Percentiles rank a stretch among this genome's conserved stretches.
Evolutionary conservation across 2,329 filamentous ascomycete genomes (phyloP).

Genomic region (Tolypocladium sp.): DNA sequence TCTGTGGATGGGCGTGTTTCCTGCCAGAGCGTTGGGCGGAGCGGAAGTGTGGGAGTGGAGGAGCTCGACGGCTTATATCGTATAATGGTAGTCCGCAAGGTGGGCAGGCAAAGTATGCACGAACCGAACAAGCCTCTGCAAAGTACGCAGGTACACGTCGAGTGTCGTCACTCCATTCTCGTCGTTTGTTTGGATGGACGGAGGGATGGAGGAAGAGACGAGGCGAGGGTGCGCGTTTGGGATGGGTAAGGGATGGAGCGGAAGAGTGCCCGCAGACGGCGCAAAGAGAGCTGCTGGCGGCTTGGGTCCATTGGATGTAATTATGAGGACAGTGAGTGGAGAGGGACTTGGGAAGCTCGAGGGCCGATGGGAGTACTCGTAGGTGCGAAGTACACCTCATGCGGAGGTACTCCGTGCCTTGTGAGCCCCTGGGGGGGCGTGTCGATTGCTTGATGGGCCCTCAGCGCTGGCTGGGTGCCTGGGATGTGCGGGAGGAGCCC

Average conservation of each 20-base stretch:
- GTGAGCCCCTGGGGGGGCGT: neutral
- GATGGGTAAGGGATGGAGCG: neutral
- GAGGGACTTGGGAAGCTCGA: neutral
- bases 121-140: neutral
- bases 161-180: neutral
- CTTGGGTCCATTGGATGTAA: neutral
- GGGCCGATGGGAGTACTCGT: neutral
- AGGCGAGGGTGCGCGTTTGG: neutral
- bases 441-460: neutral
- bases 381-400: neutral
- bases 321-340: conserved; percentile 1
- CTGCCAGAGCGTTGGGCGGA: neutral
- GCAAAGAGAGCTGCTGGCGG: neutral
- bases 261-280: neutral
- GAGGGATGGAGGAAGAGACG: neutral
- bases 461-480: neutral
- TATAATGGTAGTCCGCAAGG: neutral
- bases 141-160: neutral
- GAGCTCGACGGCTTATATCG: neutral
- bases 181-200: neutral
- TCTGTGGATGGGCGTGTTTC: neutral
- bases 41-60: neutral
- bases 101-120: neutral
- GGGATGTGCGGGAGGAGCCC: neutral
- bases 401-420: neutral